phyloP scores from a whole-genome alignment of 805 yeast species.

The Kodamaea lidongshanica region DNA sequence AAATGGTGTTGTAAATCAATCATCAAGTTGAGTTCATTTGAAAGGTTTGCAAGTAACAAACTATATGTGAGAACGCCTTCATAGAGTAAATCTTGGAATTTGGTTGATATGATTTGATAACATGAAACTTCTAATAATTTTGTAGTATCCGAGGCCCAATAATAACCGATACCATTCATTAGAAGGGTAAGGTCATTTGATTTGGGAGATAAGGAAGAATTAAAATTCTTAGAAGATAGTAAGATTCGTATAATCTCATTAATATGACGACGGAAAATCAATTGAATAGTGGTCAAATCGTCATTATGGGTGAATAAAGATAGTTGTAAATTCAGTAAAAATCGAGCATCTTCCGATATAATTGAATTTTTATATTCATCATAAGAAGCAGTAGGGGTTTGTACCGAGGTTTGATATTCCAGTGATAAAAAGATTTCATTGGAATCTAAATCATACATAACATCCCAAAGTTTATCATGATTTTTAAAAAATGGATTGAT shows the following conservation, averaged over 20 bases:
- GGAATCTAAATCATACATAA: conserved; percentile 53
- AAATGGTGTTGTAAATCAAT: conserved; percentile 38
- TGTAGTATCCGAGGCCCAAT: conserved; percentile 37
- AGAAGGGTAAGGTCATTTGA: conserved; percentile 20
- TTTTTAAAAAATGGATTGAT: conserved; percentile 59
- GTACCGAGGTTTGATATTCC: conserved; percentile 10
- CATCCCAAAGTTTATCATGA: conserved; percentile 51
- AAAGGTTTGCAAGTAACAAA: conserved; percentile 28
- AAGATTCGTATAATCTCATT: conserved; percentile 37
- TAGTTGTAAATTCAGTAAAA: conserved; percentile 36
- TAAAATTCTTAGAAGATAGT: conserved; percentile 33
- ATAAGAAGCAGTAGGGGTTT: conserved; percentile 1
- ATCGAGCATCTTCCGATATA: conserved; percentile 40
- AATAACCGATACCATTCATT: conserved; percentile 39
- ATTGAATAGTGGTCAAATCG: conserved; percentile 40
- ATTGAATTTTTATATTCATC: conserved; percentile 28
- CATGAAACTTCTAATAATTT: conserved; percentile 37
- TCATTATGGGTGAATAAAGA: conserved; percentile 41
- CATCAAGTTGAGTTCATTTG: conserved; percentile 38
- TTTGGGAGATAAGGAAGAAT: conserved; percentile 14
- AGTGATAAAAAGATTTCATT: conserved; percentile 34
- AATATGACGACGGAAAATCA: conserved; percentile 38
- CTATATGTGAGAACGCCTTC: conserved; percentile 27
- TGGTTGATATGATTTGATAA: conserved; percentile 31
- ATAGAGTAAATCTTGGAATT: conserved; percentile 30